A percentile compares a stretch with the other conserved stretches of the same genome.
Conservation (phyloP, 2,329 filamentous ascomycete genomes). For the Raffaelea albimanens region DNA sequence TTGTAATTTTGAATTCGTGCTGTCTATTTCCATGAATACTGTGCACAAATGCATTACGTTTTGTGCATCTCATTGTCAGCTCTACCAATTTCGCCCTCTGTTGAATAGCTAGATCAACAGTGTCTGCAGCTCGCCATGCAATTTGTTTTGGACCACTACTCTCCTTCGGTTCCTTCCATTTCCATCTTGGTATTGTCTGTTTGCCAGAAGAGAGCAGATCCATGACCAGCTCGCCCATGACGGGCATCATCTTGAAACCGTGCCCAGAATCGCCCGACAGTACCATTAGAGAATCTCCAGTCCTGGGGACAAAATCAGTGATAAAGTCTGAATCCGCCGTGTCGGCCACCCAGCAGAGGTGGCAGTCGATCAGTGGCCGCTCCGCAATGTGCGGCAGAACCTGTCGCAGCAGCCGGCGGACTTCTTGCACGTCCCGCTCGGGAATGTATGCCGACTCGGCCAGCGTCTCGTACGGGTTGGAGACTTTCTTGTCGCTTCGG, state of each 20-base stretch:
- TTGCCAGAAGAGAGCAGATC: constrained; percentile 32
- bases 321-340: constrained; percentile 50
- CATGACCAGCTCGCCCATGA: constrained; percentile 45
- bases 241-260: constrained; percentile 53
- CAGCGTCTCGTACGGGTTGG: constrained; percentile 27
- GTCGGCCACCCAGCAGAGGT: constrained; percentile 57
- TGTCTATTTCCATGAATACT: too few relatives aligned
- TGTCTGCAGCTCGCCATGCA: background rate
- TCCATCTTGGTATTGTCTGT: constrained; percentile 38
- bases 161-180: constrained; percentile 32
- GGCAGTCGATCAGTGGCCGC: constrained; percentile 44
- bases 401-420: constrained; percentile 39
- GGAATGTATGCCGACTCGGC: constrained; percentile 40
- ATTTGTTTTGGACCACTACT: too few relatives aligned
- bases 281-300: constrained; percentile 35
- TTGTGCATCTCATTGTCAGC: too few relatives aligned
- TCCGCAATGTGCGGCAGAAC: constrained; percentile 43
- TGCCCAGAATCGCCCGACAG: constrained; percentile 51
- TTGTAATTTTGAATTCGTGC: too few relatives aligned
- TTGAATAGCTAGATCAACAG: background rate
- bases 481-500: constrained; percentile 18
- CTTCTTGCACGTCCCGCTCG: constrained; percentile 38
- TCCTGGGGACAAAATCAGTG: constrained; percentile 47
- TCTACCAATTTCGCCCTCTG: background rate
- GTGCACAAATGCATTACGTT: too few relatives aligned